Evolutionary conservation across 768 basidiomycete genomes (phyloP), one percentile per base, ranked within the genome.

Genomic region (Rhodotorula graminis): DNA sequence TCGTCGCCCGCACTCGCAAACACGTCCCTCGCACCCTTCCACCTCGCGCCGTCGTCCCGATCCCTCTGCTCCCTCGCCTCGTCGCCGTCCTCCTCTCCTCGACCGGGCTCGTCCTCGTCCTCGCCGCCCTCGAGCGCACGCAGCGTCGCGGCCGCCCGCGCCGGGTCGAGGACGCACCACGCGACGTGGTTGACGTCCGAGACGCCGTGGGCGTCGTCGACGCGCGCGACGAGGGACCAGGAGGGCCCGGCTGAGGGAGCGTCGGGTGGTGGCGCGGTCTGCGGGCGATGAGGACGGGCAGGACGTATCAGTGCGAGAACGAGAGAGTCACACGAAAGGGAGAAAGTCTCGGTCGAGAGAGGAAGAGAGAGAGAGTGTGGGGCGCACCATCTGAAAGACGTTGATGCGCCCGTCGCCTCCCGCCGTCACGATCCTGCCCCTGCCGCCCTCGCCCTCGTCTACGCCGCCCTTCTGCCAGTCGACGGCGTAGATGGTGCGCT

Each of bases 1-100:
- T 97, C 95, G 78, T 99, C 95, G 0, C 90, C 93, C 10, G 88
- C 86, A 4, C 89, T 92, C 3, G 90, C 91, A 6, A 97, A 81
- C 8, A 94, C 64, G 72, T 89, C 85, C 71, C 87, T 84, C 61
- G 83, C 84, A 2, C 88, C 89, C 29, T 82, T 79, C 49, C 89
- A 78, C 67, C 71, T 11, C 31, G 42, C 21, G 6, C 44, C 44
- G 37, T 67, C 71, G 44, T 65, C 52, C 56, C 56, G 31, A 16
- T 67, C 49, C 33, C 33, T 4, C 25, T 25, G 25, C 50, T 16
- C 47, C 27, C 8, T 50, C 18, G 61, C 61, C 1, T 23, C 58
- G 42, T 27, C 31, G 1, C 46, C 14, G 2, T 25, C 59, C 40
- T 60, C n/a, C 47, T 70, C 71, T 23, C 31, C 37, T 37, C 37